phyloP scores from a whole-genome alignment of 2,329 filamentous ascomycete genomes.

The Bipolaris gigantea region DNA sequence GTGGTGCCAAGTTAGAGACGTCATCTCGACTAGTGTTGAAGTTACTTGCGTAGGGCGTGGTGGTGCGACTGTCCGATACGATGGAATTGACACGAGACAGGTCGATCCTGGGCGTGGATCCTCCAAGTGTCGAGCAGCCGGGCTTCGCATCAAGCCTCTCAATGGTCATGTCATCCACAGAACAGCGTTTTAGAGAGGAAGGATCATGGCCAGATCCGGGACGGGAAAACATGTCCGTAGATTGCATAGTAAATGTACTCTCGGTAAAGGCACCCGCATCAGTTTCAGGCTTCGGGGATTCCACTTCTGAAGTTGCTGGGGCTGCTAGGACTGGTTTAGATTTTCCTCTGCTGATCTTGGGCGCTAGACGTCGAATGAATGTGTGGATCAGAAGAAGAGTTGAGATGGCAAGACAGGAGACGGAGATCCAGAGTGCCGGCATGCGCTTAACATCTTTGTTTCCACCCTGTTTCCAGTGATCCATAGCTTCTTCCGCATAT shows the following conservation, averaged over 20 bases:
- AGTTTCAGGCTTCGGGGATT: not conserved
- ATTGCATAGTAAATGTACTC: slow-evolving; percentile 2
- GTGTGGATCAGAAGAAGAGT: slow-evolving; percentile 37
- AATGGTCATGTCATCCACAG: slow-evolving; percentile 30
- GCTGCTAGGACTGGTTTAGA: not conserved
- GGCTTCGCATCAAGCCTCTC: slow-evolving; percentile 22
- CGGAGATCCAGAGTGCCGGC: slow-evolving; percentile 39
- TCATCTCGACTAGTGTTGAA: slow-evolving; percentile 22
- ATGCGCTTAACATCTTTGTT: slow-evolving; percentile 29
- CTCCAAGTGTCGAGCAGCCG: slow-evolving; percentile 23
- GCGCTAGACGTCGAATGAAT: slow-evolving; percentile 28
- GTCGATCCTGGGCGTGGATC: slow-evolving; percentile 20
- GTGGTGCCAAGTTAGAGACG: slow-evolving; percentile 4
- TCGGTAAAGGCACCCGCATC: slow-evolving; percentile 9
- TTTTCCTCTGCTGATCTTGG: slow-evolving; percentile 8
- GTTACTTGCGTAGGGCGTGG: slow-evolving; percentile 27
- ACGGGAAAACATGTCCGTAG: not conserved
- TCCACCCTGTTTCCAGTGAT: slow-evolving; percentile 37
- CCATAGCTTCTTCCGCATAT: slow-evolving; percentile 24
- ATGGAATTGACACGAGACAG: slow-evolving; percentile 26
- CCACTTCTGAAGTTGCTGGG: not conserved
- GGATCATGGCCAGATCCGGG: slow-evolving; percentile 1
- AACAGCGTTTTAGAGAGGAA: slow-evolving; percentile 16
- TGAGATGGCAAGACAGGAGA: slow-evolving; percentile 35
- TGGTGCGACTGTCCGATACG: slow-evolving; percentile 27